phyloP scores from a whole-genome alignment of 768 basidiomycete genomes.

The Tylopilus felleus region DNA sequence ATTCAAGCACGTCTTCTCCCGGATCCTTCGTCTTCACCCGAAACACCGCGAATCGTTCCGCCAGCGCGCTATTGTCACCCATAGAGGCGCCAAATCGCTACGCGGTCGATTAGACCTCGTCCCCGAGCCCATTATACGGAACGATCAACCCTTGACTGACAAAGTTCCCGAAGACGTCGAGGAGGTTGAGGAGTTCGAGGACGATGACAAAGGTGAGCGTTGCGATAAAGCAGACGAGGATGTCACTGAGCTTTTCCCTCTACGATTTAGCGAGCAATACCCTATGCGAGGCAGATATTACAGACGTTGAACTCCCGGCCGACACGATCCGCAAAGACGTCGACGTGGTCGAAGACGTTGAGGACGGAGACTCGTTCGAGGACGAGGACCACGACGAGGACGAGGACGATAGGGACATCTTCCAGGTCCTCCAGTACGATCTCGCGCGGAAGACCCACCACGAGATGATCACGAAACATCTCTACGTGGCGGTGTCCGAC shows the following conservation, averaged over 20 bases:
- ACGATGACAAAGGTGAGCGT: not conserved
- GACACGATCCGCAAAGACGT: not conserved
- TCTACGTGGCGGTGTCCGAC: slow-evolving; percentile 4
- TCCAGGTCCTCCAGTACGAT: not conserved
- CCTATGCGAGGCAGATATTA: not conserved
- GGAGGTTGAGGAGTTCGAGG: not conserved
- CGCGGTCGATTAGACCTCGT: not conserved
- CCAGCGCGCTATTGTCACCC: no score
- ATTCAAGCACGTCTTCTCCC: not conserved
- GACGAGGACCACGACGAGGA: not conserved
- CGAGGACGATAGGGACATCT: no score
- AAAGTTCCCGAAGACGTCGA: not conserved
- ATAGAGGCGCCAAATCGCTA: not conserved
- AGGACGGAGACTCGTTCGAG: no score
- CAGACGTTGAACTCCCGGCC: not conserved
- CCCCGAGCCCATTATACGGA: not conserved
- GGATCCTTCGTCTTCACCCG: not conserved
- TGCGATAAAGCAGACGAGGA: no score
- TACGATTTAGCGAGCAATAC: not conserved
- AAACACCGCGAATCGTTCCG: not conserved
- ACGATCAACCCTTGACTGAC: not conserved
- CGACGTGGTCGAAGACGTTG: not conserved
- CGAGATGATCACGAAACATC: not conserved
- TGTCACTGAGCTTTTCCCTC: not conserved
- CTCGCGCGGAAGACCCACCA: not conserved